Base-by-base conservation (phyloP, 495 filamentous ascomycete genomes). In the Opeltia flavorubescens region DNA sequence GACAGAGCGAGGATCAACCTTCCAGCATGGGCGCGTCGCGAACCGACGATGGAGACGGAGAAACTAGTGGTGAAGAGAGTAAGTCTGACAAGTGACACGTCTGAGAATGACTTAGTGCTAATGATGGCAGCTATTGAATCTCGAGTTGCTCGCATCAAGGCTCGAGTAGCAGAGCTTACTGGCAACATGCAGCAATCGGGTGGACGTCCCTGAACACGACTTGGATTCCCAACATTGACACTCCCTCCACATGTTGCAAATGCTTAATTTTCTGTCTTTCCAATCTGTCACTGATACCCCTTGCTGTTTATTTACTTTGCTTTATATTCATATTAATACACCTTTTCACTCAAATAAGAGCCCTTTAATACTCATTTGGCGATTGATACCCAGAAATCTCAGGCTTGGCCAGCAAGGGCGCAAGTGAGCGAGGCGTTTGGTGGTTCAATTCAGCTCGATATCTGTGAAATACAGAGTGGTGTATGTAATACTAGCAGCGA, bases 31-130 rank as follows among this genome's bases (percentile, higher is more conserved):
- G 47, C 28, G 48, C 48, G 41, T 53, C 24, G 70, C 66, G 50
- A 71, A 72, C 44, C 4, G 44, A 47, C 30, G 44, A 47, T n/a
- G 44, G 44, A 5, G 87, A 94, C 56, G 86, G 77, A 18, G 83
- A 94, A 50, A 91, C 84, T 17, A 94, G 84, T 59, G 89, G 84
- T 17, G 93, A 98, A 74, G 91, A 98, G 70, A 94, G 88, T 87
- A 74, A 78, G 86, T 77, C 28, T 12, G 46, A 33, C 11, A 3
- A 39, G 17, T 5, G 40, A 36, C 29, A n/a, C n/a, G n/a, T n/a
- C n/a, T 33, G 4, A 49, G 17, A 9, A 39, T 11, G 13, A 20
- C 6, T 23, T 9, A 21, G 35, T 15, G 34, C 47, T 55, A 35
- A 58, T 52, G 25, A n/a, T 39, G 21, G 54, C 49, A 93, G 86